Base-by-base conservation (phyloP, 2,329 filamentous ascomycete species). In the Cladosporium sp. region DNA sequence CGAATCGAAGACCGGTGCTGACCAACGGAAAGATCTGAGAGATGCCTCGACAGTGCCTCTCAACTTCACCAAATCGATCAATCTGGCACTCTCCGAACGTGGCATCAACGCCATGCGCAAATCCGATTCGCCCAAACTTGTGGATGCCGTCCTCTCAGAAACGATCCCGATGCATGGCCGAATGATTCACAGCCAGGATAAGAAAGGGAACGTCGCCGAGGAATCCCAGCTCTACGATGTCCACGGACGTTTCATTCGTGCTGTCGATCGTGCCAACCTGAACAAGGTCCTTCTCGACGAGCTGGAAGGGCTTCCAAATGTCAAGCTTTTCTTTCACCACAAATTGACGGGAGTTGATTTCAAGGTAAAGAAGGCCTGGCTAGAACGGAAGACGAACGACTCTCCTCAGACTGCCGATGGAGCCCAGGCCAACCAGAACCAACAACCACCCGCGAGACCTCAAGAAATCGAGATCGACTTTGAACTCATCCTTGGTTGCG, bases 21-120 rank as follows among this genome's bases (percentile, higher is more conserved):
- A 14, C n/a, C 42, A 28, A 28, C 2, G 3, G 8, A 22, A 58
- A 97, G 93, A 98, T 74, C 83, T 97, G 45, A 84, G 93, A 38
- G 84, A 95, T 67, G 84, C 87, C 2, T 80, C 82, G 2, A 95
- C 88, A 0, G 83, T 84, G 31, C 91, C 92, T 3, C 77, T 97
- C 56, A 96, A 96, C 71, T 96, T 96, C 67, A 95, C 91, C 56
- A 95, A 90, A 69, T 97, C 93, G n/a, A 98, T 98, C 75, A 98
- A 98, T 66, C 74, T 98, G 52, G 92, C 93, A 18, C 77, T 98
- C 1, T 97, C 93, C 0, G 91, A 97, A 68, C 84, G 93, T 54
- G 93, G 93, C 32, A 91, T 97, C 68, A 87, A 93, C 68, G 88
- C 92, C 18, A 85, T 98, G 72, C 80, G 81, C 49, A 76, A 87